Percentiles rank a stretch among this genome's conserved stretches.
Conservation (phyloP, 495 filamentous ascomycete genomes). For the Rhypophila decipiens region DNA sequence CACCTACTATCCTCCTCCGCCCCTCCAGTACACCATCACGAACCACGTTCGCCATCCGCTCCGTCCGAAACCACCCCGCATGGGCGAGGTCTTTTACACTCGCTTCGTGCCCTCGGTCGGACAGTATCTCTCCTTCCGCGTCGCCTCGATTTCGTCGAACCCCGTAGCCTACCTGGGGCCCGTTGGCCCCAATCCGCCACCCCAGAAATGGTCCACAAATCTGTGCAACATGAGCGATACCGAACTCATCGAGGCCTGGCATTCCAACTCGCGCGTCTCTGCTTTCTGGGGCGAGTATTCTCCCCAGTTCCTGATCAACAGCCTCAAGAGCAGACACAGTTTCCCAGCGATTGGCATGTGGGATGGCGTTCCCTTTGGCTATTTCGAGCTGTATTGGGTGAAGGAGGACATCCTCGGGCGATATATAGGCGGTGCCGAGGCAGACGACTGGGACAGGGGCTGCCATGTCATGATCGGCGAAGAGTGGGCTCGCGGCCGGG, state of each 20-base stretch:
- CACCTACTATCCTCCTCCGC: slow-evolving; percentile 82
- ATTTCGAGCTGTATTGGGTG: slow-evolving; percentile 98
- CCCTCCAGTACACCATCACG: slow-evolving; percentile 73
- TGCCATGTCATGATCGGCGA: slow-evolving; percentile 87
- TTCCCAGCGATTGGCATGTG: slow-evolving; percentile 92
- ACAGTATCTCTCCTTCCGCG: slow-evolving; percentile 84
- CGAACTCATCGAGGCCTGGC: slow-evolving; percentile 80
- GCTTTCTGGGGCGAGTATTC: slow-evolving; percentile 74
- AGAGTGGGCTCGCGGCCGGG: slow-evolving; percentile 81
- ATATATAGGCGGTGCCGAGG: slow-evolving; percentile 49
- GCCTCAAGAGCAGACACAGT: slow-evolving; percentile 60
- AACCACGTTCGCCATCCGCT: slow-evolving; percentile 78
- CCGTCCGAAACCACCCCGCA: slow-evolving; percentile 79
- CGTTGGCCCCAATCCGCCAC: slow-evolving; percentile 30
- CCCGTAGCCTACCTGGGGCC: slow-evolving; percentile 52
- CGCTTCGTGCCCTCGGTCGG: slow-evolving; percentile 75
- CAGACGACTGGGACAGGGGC: slow-evolving; percentile 79
- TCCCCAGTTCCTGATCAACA: slow-evolving; percentile 58
- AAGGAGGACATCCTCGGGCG: slow-evolving; percentile 80
- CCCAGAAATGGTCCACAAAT: slow-evolving; percentile 13
- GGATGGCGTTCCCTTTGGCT: slow-evolving; percentile 94
- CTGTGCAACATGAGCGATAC: slow-evolving; percentile 50
- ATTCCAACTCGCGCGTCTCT: slow-evolving; percentile 78
- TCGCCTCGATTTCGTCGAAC: slow-evolving; percentile 55
- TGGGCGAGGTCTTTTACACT: slow-evolving; percentile 83